Evolutionary conservation across 1,284 basidiomycete genomes (phyloP).

Genomic region (Trichosporon faecale): DNA sequence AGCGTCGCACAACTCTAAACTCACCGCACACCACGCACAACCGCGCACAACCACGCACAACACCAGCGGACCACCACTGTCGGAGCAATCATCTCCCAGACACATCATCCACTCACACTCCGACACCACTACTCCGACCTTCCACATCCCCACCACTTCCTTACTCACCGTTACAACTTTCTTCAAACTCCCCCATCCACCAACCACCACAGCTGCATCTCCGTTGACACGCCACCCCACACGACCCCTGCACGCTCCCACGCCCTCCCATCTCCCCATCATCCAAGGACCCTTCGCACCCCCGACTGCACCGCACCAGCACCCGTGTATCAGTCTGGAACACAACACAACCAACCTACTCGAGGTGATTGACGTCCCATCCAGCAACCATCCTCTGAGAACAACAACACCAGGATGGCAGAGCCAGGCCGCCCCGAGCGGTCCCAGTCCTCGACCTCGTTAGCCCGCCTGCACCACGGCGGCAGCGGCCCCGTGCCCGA

Average conservation of each 20-base stretch:
- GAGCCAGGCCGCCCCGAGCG: constrained; percentile 32
- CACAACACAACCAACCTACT: neutral
- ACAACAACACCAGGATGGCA: constrained; percentile 17
- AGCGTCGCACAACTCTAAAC: neutral
- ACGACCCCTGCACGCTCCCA: neutral
- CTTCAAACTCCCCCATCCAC: neutral
- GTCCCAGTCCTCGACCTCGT: constrained; percentile 49
- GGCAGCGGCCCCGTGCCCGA: constrained; percentile 22
- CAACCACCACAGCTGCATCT: neutral
- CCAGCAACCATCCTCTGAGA: neutral
- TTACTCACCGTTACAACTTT: neutral
- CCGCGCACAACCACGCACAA: neutral
- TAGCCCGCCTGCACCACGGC: constrained; percentile 47
- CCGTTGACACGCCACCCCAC: neutral
- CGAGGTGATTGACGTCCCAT: neutral
- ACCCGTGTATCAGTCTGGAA: neutral
- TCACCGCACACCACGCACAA: too few relatives aligned
- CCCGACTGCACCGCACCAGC: neutral
- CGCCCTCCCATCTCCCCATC: neutral
- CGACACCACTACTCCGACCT: neutral
- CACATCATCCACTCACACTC: neutral
- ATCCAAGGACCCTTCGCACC: neutral
- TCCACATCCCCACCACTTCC: neutral
- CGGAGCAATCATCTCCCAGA: neutral
- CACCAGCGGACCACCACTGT: neutral